Evolutionary conservation across 495 filamentous ascomycete species (phyloP).

Genomic region (Cercophora sp.): DNA sequence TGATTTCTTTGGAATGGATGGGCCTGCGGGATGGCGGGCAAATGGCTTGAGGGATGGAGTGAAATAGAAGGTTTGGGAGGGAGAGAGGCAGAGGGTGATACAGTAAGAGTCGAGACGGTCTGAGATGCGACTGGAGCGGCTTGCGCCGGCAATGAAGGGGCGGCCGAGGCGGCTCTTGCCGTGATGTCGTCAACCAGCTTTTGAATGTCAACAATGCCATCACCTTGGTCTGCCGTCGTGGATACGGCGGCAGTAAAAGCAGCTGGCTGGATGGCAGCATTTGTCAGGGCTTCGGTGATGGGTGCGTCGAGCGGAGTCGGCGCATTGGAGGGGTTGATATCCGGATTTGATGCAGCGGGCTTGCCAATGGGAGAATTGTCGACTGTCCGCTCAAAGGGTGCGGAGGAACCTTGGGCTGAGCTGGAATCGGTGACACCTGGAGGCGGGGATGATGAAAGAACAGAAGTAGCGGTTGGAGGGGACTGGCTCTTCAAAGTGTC

Average conservation of each 20-base stretch:
- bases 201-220: constrained; percentile 45
- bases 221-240: constrained; percentile 29
- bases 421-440: constrained; percentile 15
- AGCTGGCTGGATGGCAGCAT: constrained; percentile 12
- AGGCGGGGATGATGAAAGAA: constrained; percentile 18
- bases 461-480: constrained; percentile 22
- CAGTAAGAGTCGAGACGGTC: constrained; percentile 38
- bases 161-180: constrained; percentile 23
- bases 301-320: constrained; percentile 10
- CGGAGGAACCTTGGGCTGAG: constrained; percentile 6
- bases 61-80: constrained; percentile 52
- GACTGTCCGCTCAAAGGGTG: constrained; percentile 13
- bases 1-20: constrained; percentile 32
- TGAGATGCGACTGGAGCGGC: constrained; percentile 32
- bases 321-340: constrained; percentile 16
- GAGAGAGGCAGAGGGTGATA: constrained; percentile 46
- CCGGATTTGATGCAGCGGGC: constrained; percentile 15
- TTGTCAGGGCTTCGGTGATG: constrained; percentile 3
- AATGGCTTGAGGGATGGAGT: constrained; percentile 27
- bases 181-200: constrained; percentile 50
- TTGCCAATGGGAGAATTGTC: constrained; percentile 10
- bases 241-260: constrained; percentile 22
- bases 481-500: constrained; percentile 26
- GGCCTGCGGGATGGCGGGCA: constrained; percentile 45
- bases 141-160: constrained; percentile 18